Conservation (phyloP, 257 asterid species). For the Solanum phureja region DNA sequence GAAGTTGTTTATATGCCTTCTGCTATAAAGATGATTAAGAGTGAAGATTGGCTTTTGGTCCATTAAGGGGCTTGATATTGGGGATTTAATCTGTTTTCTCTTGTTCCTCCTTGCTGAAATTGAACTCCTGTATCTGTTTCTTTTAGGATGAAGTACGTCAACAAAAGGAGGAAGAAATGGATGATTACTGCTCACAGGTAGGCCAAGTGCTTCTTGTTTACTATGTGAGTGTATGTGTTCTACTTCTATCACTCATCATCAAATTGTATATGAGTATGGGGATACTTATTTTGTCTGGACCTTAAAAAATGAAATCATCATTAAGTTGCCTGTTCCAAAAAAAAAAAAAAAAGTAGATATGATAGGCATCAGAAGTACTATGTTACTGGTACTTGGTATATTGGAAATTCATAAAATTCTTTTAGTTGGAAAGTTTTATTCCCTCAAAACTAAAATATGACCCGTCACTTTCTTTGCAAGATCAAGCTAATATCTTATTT, state of each 20-base stretch:
- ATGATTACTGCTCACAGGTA: constrained; percentile 98
- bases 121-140: not conserved
- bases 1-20: not conserved
- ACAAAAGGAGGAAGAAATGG: constrained; percentile 89
- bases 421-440: not conserved
- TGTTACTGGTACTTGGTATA: not conserved
- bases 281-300: not conserved
- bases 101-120: not conserved
- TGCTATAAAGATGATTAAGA: not conserved
- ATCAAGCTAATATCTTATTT: not conserved
- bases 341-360: not conserved
- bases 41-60: not conserved
- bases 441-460: not conserved
- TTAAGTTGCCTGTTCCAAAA: not conserved
- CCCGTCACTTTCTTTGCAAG: not conserved
- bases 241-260: not conserved
- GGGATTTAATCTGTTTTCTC: not conserved
- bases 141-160: constrained; percentile 89
- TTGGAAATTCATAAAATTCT: not conserved
- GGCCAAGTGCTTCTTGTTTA: constrained; percentile 4
- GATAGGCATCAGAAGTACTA: not conserved
- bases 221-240: not conserved
- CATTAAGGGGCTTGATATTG: not conserved
- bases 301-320: not conserved
- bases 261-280: not conserved